A percentile compares a stretch with the other conserved stretches of the same genome.
Conservation (phyloP, 306 rosid species). For the Vicia villosa region DNA sequence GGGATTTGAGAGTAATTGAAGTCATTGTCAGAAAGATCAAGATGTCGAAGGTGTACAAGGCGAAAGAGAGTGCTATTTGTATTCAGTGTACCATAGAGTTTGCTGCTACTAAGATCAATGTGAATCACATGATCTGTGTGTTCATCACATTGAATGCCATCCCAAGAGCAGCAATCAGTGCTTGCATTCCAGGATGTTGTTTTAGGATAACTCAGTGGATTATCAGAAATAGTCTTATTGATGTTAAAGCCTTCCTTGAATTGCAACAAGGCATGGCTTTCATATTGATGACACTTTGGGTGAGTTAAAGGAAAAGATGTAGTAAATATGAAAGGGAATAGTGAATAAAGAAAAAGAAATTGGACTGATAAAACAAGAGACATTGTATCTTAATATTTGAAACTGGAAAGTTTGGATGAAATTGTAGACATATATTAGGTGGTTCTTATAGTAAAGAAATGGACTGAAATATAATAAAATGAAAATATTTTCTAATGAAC, state of each 20-base stretch:
- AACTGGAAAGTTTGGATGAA: not conserved
- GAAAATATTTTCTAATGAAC: not conserved
- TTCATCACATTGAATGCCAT: constrained; percentile 34
- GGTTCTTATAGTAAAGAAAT: constrained; percentile 14
- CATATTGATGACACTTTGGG: constrained; percentile 2
- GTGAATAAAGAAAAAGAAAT: constrained; percentile 1
- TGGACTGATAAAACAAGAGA: not conserved
- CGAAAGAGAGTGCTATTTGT: constrained; percentile 15
- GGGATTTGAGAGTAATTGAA: constrained; percentile 45
- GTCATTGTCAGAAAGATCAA: constrained; percentile 38
- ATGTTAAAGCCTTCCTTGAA: constrained; percentile 30
- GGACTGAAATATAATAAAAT: not conserved
- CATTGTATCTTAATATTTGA: not conserved
- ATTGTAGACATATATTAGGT: not conserved
- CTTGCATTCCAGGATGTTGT: constrained; percentile 22
- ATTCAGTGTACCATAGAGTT: constrained; percentile 28
- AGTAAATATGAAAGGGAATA: not conserved
- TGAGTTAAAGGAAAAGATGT: not conserved
- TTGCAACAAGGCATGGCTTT: constrained; percentile 32
- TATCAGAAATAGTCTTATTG: not conserved
- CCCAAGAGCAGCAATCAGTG: constrained; percentile 42
- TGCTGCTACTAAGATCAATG: constrained; percentile 33
- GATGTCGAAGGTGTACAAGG: constrained; percentile 15
- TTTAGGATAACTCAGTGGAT: constrained; percentile 34
- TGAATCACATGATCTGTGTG: constrained; percentile 22